Evolutionary conservation across 139 green algal genomes (phyloP).

Genomic region (Micractinium conductrix): DNA sequence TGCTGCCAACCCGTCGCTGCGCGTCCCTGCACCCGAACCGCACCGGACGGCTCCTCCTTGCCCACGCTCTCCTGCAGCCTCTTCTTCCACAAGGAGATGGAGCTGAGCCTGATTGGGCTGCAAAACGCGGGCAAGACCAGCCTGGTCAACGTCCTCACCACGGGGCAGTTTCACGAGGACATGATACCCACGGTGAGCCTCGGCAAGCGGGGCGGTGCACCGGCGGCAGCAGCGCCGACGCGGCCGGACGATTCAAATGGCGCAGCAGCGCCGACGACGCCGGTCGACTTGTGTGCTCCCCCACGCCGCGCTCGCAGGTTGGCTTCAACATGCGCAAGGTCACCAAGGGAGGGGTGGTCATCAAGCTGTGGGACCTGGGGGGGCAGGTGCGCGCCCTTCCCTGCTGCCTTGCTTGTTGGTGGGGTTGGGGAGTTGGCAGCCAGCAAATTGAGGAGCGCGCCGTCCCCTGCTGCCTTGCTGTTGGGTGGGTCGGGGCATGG

Average conservation of each 20-base stretch:
- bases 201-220: too few species aligned
- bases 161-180: slow-evolving; percentile 87
- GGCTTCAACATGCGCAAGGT: slow-evolving; percentile 99
- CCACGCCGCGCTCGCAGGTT: slow-evolving; percentile 62
- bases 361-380: slow-evolving; percentile 99
- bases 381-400: slow-evolving; percentile 79
- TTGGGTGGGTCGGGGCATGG: background rate
- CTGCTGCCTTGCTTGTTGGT: too few species aligned
- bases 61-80: slow-evolving; percentile 82
- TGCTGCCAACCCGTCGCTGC: too few species aligned
- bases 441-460: background rate
- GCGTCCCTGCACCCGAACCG: too few species aligned
- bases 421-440: too few species aligned
- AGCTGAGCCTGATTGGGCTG: slow-evolving; percentile 96
- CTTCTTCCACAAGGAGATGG: slow-evolving; percentile 98
- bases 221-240: too few species aligned
- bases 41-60: too few species aligned
- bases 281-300: too few species aligned
- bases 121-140: slow-evolving; percentile 98
- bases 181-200: slow-evolving; percentile 93
- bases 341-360: slow-evolving; percentile 92
- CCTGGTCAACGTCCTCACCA: slow-evolving; percentile 95
- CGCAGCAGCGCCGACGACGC: background rate
- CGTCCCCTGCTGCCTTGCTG: too few species aligned
- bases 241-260: too few species aligned